phyloP scores from a whole-genome alignment of 345 rosid species.

The Theobroma cacao region DNA sequence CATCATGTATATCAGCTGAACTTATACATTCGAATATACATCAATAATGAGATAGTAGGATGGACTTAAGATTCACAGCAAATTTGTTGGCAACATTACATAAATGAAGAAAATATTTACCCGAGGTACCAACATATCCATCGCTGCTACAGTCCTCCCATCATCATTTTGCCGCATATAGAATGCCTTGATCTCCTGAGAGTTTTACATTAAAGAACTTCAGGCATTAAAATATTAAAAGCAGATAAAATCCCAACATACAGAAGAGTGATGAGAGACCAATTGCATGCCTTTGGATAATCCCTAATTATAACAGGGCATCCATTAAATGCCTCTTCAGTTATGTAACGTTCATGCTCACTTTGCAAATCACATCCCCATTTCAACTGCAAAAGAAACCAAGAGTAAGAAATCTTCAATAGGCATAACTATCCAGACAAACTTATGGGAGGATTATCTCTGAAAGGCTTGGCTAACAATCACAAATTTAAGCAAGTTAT shows the following conservation, averaged over 20 bases:
- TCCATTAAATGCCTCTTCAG: constrained; percentile 82
- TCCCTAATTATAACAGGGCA: constrained; percentile 92
- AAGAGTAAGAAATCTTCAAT: background rate
- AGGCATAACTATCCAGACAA: background rate
- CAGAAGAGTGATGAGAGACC: constrained; percentile 4
- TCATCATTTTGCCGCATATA: constrained; percentile 98
- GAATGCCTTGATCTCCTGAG: constrained; percentile 91
- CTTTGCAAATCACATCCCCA: constrained; percentile 99
- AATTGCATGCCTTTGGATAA: constrained; percentile 69
- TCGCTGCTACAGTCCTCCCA: constrained; percentile 97
- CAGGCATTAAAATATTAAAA: background rate
- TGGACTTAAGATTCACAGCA: background rate
- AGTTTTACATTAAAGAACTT: constrained; percentile 17
- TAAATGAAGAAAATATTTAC: constrained; percentile 35
- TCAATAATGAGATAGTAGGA: background rate
- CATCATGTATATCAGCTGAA: background rate
- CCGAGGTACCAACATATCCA: constrained; percentile 98
- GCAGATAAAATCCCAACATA: background rate
- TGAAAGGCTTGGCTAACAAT: background rate
- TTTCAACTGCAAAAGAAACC: constrained; percentile 51
- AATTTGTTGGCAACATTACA: background rate
- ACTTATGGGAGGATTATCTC: background rate
- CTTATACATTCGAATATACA: background rate
- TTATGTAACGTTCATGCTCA: constrained; percentile 97
- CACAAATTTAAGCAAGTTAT: background rate